Percentiles rank a stretch among this genome's conserved stretches.
Conservation (phyloP, 2,329 filamentous ascomycete species). For the Aspergillus sp. region DNA sequence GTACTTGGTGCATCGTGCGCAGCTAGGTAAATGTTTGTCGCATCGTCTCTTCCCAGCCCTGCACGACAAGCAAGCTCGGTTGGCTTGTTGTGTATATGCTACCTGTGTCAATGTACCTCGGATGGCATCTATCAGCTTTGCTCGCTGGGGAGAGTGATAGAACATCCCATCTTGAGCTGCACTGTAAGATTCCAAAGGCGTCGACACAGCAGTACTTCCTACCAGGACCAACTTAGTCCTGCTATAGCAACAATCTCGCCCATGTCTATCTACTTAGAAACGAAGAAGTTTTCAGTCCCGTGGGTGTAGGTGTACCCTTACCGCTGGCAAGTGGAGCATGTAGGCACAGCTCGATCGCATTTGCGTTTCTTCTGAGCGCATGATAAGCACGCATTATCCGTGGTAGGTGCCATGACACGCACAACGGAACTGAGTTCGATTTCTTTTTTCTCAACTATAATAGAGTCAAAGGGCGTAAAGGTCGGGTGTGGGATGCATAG, state of each 20-base stretch:
- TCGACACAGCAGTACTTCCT: not conserved
- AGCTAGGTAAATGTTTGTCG: not conserved
- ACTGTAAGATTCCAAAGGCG: not conserved
- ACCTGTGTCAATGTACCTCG: not conserved
- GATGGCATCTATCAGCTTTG: not conserved
- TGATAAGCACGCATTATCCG: conserved; percentile 3
- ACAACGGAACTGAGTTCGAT: no score
- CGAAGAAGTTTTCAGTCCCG: not conserved
- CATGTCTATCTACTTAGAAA: not conserved
- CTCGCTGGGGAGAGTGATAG: not conserved
- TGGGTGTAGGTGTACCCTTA: not conserved
- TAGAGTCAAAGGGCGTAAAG: no score
- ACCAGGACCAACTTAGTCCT: not conserved
- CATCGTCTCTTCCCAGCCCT: not conserved
- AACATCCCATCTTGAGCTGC: not conserved
- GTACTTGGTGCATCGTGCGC: not conserved
- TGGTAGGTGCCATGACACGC: no score
- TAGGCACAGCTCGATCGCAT: conserved; percentile 6
- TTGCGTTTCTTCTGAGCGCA: conserved; percentile 8
- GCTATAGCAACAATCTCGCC: not conserved
- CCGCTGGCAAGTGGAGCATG: conserved; percentile 5
- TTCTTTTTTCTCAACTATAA: no score
- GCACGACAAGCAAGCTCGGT: not conserved
- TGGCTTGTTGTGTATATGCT: not conserved
- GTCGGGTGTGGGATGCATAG: no score